These are phyloP conservation scores for Trichosporon sp. DNA, from an alignment of 1,284 basidiomycete genomes.

Conservation along the genomic window DNA sequence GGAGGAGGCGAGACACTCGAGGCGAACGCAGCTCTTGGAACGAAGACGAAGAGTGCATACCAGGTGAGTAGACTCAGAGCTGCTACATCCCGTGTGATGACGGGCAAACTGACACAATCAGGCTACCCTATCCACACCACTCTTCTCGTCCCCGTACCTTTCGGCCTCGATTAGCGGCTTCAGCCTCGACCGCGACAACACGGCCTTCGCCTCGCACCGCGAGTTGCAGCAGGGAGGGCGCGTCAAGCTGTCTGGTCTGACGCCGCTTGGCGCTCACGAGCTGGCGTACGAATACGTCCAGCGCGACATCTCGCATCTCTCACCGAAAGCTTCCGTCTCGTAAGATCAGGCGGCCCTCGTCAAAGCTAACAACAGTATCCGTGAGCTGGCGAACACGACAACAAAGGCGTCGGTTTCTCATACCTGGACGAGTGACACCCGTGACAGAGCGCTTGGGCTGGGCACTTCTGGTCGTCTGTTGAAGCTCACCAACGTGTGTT, in stretches of 20 bases:
- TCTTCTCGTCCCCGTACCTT: slow-evolving; percentile 45
- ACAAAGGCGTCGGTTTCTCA: slow-evolving; percentile 82
- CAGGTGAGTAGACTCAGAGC: no score
- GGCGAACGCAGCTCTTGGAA: slow-evolving; percentile 76
- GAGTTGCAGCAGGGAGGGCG: slow-evolving; percentile 48
- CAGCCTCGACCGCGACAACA: slow-evolving; percentile 51
- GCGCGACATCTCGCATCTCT: slow-evolving; percentile 65
- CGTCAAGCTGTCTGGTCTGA: slow-evolving; percentile 43
- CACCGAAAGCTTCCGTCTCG: slow-evolving; percentile 73
- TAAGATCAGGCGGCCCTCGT: slow-evolving; percentile 41
- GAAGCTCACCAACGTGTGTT: slow-evolving; percentile 55
- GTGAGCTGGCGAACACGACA: slow-evolving; percentile 69
- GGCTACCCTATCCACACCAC: slow-evolving; percentile 40
- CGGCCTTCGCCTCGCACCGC: slow-evolving; percentile 49
- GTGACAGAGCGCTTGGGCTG: slow-evolving; percentile 61
- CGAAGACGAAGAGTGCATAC: slow-evolving; percentile 79
- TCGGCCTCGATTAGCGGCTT: slow-evolving; percentile 43
- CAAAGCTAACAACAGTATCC: slow-evolving; percentile 56
- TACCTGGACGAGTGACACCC: slow-evolving; percentile 68
- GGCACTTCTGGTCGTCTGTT: slow-evolving; percentile 61
- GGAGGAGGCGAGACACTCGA: slow-evolving; percentile 88
- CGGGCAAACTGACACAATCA: slow-evolving; percentile 15
- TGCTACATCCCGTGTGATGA: no score
- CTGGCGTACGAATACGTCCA: slow-evolving; percentile 73
- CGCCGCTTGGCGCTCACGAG: slow-evolving; percentile 61